Evolutionary conservation across 371 early-diverging fungal species (phyloP).

Genomic region (Mortierella sp.): DNA sequence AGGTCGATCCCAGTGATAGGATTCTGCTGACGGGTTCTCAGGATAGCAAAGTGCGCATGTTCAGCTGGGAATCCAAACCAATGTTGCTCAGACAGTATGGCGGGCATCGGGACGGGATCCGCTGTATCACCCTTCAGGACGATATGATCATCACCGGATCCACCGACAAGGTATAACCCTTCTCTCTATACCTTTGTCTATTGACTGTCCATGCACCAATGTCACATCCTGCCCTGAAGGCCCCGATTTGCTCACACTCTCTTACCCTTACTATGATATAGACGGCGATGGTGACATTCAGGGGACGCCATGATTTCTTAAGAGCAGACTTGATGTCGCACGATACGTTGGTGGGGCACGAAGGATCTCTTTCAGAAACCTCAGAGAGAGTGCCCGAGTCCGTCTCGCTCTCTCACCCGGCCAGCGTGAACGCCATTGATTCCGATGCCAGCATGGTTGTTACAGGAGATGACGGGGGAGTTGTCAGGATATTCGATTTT

Average conservation of each 20-base stretch:
- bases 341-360: conserved; percentile 5
- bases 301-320: conserved; percentile 28
- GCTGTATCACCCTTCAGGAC: conserved; percentile 45
- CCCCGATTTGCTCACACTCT: not conserved
- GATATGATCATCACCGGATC: conserved; percentile 55
- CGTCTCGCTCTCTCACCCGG: conserved; percentile 28
- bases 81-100: conserved; percentile 47
- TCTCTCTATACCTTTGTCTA: not conserved
- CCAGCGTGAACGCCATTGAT: conserved; percentile 40
- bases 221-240: not conserved
- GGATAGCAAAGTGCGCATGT: conserved; percentile 43
- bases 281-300: conserved; percentile 45
- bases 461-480: conserved; percentile 44
- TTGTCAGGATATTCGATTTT: conserved; percentile 51
- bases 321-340: not conserved
- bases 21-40: conserved; percentile 48
- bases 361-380: not conserved
- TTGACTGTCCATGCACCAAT: too few relatives aligned
- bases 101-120: conserved; percentile 34
- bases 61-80: conserved; percentile 51
- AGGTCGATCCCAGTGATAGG: conserved; percentile 29
- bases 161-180: conserved; percentile 35
- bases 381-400: conserved; percentile 26
- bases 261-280: not conserved
- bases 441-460: conserved; percentile 46